phyloP scores from a whole-genome alignment of 1,284 basidiomycete species.

The Ustanciosporium gigantosporum region DNA sequence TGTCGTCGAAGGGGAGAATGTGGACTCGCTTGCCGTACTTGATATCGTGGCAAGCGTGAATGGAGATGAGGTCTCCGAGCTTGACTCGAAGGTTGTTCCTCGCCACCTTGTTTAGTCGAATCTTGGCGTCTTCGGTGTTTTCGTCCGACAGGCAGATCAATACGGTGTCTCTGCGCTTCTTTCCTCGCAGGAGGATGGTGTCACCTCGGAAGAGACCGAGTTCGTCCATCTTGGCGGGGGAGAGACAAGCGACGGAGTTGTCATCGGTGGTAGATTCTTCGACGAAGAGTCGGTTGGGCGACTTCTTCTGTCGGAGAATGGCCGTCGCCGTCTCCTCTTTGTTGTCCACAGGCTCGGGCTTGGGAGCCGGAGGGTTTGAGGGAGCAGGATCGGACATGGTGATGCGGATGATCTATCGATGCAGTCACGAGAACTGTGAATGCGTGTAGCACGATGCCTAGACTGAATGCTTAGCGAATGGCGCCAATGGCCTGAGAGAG shows the following conservation, averaged over 20 bases:
- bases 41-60: conserved; percentile 95
- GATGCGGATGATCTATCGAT: no score
- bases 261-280: conserved; percentile 61
- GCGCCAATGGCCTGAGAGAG: no score
- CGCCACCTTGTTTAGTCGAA: conserved; percentile 97
- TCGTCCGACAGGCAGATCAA: conserved; percentile 93
- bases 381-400: conserved; percentile 40
- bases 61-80: conserved; percentile 91
- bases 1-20: conserved; percentile 96
- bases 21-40: conserved; percentile 99
- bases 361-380: conserved; percentile 23
- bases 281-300: conserved; percentile 58
- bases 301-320: conserved; percentile 57
- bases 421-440: no score
- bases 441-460: no score
- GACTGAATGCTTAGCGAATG: no score
- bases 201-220: conserved; percentile 93
- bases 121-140: conserved; percentile 94
- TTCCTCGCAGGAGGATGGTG: conserved; percentile 69
- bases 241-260: conserved; percentile 81
- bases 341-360: conserved; percentile 26
- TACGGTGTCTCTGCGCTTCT: conserved; percentile 87
- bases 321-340: conserved; percentile 58
- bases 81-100: conserved; percentile 98
- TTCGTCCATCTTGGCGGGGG: conserved; percentile 94